Evolutionary conservation across 129 eudicot species (phyloP).

Genomic region (Heracleum sosnowskyi): DNA sequence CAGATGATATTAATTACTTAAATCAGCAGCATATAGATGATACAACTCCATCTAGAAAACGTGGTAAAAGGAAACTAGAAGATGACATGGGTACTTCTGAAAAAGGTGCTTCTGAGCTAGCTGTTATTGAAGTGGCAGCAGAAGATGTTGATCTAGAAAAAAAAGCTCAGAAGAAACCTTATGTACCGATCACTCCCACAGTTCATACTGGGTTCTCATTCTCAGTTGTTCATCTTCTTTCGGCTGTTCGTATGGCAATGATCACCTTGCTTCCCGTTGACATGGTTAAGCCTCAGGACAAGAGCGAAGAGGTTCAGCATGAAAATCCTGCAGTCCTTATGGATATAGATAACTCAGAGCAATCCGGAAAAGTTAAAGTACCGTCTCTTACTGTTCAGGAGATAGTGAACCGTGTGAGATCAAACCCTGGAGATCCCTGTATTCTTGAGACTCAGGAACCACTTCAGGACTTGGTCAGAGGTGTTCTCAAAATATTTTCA

Average conservation of each 20-base stretch:
- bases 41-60: background rate
- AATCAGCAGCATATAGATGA: background rate
- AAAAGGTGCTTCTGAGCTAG: slow-evolving; percentile 29
- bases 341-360: slow-evolving; percentile 18
- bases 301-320: slow-evolving; percentile 16
- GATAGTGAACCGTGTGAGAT: slow-evolving; percentile 74
- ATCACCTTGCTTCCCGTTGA: slow-evolving; percentile 60
- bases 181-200: slow-evolving; percentile 65
- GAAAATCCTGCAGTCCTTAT: slow-evolving; percentile 15
- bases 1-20: background rate
- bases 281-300: slow-evolving; percentile 21
- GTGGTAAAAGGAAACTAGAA: slow-evolving; percentile 58
- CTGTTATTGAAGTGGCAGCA: slow-evolving; percentile 28
- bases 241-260: slow-evolving; percentile 91
- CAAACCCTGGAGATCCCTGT: slow-evolving; percentile 94
- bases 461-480: slow-evolving; percentile 83
- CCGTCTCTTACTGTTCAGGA: slow-evolving; percentile 18
- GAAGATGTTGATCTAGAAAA: slow-evolving; percentile 46
- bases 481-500: slow-evolving; percentile 74
- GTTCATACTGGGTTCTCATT: slow-evolving; percentile 83
- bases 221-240: slow-evolving; percentile 83
- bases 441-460: slow-evolving; percentile 98
- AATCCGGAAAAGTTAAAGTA: slow-evolving; percentile 31
- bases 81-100: slow-evolving; percentile 34
- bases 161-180: slow-evolving; percentile 61